Conservation (phyloP, 768 basidiomycete genomes). For the Coprinopsis cinerea region DNA sequence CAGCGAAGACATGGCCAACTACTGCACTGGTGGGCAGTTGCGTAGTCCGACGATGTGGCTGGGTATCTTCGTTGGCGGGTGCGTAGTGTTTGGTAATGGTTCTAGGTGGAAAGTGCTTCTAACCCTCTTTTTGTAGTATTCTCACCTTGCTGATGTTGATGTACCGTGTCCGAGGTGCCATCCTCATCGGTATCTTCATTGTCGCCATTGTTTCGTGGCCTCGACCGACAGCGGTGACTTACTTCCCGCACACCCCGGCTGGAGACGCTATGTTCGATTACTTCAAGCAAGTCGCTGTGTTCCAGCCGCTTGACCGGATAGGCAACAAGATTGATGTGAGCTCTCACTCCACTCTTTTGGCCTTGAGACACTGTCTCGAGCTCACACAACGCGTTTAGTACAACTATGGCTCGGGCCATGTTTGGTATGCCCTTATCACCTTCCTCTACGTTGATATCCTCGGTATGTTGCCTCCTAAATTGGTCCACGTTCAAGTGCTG, state of each 20-base stretch:
- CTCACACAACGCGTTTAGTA: not conserved
- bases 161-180: constrained; percentile 79
- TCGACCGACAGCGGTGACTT: constrained; percentile 72
- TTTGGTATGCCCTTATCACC: constrained; percentile 85
- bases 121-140: constrained; percentile 36
- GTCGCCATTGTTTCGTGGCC: constrained; percentile 89
- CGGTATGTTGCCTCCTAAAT: constrained; percentile 34
- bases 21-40: constrained; percentile 60
- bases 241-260: constrained; percentile 64
- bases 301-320: constrained; percentile 54
- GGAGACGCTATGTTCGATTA: constrained; percentile 76
- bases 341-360: constrained; percentile 9
- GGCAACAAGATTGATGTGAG: constrained; percentile 68
- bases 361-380: not conserved
- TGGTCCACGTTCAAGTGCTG: constrained; percentile 1
- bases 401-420: constrained; percentile 43
- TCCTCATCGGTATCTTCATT: constrained; percentile 77
- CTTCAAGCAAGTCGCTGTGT: constrained; percentile 81
- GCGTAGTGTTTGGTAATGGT: constrained; percentile 17
- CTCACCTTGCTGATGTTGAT: constrained; percentile 77
- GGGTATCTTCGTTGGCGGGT: constrained; percentile 84
- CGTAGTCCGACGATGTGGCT: constrained; percentile 80
- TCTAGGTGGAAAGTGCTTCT: not conserved
- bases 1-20: constrained; percentile 40
- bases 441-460: constrained; percentile 89